Evolutionary conservation across 2,329 filamentous ascomycete genomes (phyloP).

Genomic region (Aureobasidium vineae): DNA sequence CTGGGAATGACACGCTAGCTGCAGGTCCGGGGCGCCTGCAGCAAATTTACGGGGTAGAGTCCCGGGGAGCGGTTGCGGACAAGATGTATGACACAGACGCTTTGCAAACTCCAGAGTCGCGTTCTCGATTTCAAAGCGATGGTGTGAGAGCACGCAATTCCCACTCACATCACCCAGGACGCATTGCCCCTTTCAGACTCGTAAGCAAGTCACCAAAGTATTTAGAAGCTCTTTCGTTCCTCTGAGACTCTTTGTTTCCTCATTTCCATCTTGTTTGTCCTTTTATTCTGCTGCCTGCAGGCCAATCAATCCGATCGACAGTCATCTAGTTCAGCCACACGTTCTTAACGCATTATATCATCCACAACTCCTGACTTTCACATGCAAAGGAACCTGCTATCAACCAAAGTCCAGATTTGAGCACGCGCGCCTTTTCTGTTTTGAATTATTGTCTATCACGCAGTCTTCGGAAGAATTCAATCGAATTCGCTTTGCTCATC

Average conservation of each 20-base stretch:
- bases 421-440: constrained; percentile 17
- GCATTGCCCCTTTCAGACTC: background rate
- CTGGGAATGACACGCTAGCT: constrained; percentile 6
- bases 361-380: constrained; percentile 18
- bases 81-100: background rate
- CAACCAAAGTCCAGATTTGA: background rate
- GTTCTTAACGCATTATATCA: background rate
- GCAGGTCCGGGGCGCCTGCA: constrained; percentile 4
- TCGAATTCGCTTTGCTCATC: constrained; percentile 7
- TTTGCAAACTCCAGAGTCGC: background rate
- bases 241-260: background rate
- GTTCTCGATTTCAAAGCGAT: constrained; percentile 23
- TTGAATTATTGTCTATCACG: constrained; percentile 13
- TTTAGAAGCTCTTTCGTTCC: constrained; percentile 7
- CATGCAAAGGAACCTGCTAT: constrained; percentile 15
- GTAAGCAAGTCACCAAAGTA: constrained; percentile 10
- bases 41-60: constrained; percentile 10
- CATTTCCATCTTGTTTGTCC: constrained; percentile 6
- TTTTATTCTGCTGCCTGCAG: constrained; percentile 18
- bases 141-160: constrained; percentile 24
- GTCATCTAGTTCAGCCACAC: constrained; percentile 7
- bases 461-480: background rate
- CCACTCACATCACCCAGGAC: background rate
- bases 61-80: constrained; percentile 9
- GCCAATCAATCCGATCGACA: constrained; percentile 9